Evolutionary conservation across 1,284 basidiomycete genomes (phyloP).

Genomic region (Bjerkandera adusta): DNA sequence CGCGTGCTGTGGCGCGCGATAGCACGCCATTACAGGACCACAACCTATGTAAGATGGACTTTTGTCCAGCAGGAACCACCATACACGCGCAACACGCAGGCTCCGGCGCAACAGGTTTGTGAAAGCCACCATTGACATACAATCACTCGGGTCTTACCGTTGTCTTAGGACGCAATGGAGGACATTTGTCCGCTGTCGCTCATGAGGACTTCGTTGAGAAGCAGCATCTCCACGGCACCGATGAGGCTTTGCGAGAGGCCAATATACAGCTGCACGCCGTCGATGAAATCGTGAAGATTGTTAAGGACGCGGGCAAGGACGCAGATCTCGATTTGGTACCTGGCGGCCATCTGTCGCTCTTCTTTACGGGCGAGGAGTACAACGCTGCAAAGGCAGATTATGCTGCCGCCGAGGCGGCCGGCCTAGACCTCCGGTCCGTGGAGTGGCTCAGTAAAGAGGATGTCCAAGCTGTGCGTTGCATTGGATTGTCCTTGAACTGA

Average conservation of each 20-base stretch:
- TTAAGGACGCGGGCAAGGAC: slow-evolving; percentile 42
- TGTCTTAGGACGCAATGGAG: slow-evolving; percentile 69
- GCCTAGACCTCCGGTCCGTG: slow-evolving; percentile 44
- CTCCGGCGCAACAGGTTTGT: too few relatives aligned
- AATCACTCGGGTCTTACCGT: background rate
- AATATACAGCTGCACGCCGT: slow-evolving; percentile 59
- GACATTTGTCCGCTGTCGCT: slow-evolving; percentile 60
- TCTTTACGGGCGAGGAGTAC: slow-evolving; percentile 46
- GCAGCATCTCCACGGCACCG: slow-evolving; percentile 39
- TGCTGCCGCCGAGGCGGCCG: slow-evolving; percentile 51
- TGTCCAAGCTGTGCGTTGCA: slow-evolving; percentile 31
- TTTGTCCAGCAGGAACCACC: too few relatives aligned
- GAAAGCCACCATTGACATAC: too few relatives aligned
- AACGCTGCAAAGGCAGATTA: slow-evolving; percentile 40
- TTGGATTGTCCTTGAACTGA: background rate
- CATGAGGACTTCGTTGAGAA: slow-evolving; percentile 46
- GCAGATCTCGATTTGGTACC: slow-evolving; percentile 61
- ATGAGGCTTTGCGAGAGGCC: slow-evolving; percentile 53
- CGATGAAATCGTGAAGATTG: slow-evolving; percentile 46
- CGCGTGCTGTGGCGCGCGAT: too few relatives aligned
- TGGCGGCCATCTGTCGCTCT: slow-evolving; percentile 51
- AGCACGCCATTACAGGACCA: too few relatives aligned
- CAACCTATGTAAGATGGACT: too few relatives aligned
- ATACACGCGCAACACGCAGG: too few relatives aligned
- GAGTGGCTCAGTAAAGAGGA: slow-evolving; percentile 47